These are phyloP conservation scores for Oleoguttula mirabilis DNA, from an alignment of 495 filamentous ascomycete species.

Conservation along the genomic window DNA sequence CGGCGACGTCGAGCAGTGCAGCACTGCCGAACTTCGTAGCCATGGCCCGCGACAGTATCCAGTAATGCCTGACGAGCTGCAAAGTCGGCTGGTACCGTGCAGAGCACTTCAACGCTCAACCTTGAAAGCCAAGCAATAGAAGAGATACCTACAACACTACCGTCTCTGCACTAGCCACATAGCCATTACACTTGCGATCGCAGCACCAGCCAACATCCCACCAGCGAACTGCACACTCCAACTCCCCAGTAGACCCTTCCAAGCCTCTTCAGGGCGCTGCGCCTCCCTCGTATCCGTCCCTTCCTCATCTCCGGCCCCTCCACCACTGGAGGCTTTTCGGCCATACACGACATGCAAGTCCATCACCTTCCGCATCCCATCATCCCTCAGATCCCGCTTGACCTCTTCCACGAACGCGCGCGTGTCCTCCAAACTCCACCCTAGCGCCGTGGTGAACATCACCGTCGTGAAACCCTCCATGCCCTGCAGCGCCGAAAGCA, in stretches of 20 bases:
- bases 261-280: neutral
- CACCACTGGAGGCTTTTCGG: too few species aligned
- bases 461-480: conserved; percentile 10
- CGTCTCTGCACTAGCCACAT: too few species aligned
- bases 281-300: neutral
- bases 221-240: neutral
- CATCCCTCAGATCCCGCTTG: conserved; percentile 7
- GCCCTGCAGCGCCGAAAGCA: conserved; percentile 5
- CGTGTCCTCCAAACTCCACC: conserved; percentile 3
- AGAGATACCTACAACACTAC: too few species aligned
- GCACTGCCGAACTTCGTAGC: too few species aligned
- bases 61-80: too few species aligned
- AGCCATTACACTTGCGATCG: too few species aligned
- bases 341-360: neutral
- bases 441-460: conserved; percentile 8
- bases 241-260: neutral
- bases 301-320: neutral
- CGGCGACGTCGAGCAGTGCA: too few species aligned
- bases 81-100: too few species aligned
- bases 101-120: too few species aligned
- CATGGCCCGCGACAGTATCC: too few species aligned
- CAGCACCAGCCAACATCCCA: neutral
- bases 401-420: conserved; percentile 1
- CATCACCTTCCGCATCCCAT: neutral
- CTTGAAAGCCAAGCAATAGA: too few species aligned